Evolutionary conservation across 2,329 filamentous ascomycete species (phyloP), one percentile per base, ranked within the genome.

Genomic region (Colletotrichum tropicale): DNA sequence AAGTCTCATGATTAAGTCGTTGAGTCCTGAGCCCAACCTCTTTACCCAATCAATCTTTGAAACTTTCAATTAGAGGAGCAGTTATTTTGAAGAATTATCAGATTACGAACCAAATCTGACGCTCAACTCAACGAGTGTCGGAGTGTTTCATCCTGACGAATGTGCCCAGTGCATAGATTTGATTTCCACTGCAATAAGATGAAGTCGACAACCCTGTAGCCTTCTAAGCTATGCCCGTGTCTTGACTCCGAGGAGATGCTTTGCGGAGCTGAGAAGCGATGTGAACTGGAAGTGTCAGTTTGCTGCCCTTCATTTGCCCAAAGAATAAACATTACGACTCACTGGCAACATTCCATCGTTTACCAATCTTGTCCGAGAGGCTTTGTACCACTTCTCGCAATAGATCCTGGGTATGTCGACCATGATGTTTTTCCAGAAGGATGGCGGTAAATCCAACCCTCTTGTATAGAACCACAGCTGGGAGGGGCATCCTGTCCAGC

Each of bases 281-380:
- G n/a, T 8, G 6, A 52, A 0, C 43, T 52, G 43, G 13, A 12
- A 52, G n/a, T 3, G n/a, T 52, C 43, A 52, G 43, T 5, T 10
- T 21, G 2, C 3, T 1, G 10, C 2, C 6, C 4, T 13, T 52
- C 12, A 8, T 0, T 21, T 52, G n/a, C 6, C 12, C 3, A 21
- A 52, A 12, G 13, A 13, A 52, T 8, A 3, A 52, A 13, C 43
- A 12, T 6, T 2, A 1, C 1, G n/a, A 24, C 43, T 52, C 43
- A 52, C 43, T 24, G 2, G 43, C n/a, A 52, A 52, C 43, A 8
- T 24, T 2, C 43, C 43, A 52, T 21, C 43, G n/a, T 21, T 6
- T 12, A 21, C 0, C 43, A 21, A 52, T 21, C 0, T 52, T 52
- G 4, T 52, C 43, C 2, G 43, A 52, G 43, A 52, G 43, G 2